These are phyloP conservation scores for Stagonosporopsis rhizophila DNA, from an alignment of 2,329 filamentous ascomycete genomes.

Conservation along the genomic window DNA sequence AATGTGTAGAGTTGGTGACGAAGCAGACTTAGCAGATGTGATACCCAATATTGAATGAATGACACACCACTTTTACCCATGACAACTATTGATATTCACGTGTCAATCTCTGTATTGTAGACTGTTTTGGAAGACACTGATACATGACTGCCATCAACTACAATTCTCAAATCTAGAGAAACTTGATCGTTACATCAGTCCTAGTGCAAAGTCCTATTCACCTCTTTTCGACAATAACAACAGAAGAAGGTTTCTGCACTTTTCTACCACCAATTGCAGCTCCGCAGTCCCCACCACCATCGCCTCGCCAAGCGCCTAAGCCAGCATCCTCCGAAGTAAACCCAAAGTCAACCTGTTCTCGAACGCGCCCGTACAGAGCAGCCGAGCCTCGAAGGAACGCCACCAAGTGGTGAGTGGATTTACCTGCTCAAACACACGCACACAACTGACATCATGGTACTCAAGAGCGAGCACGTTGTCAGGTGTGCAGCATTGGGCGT, in stretches of 20 bases:
- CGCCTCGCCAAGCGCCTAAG: constrained; percentile 5
- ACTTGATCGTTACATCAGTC: too few relatives aligned
- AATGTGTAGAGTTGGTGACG: not conserved
- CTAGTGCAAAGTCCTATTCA: too few relatives aligned
- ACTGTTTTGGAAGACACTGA: too few relatives aligned
- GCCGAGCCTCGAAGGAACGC: constrained; percentile 2
- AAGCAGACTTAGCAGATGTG: not conserved
- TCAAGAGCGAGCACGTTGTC: not conserved
- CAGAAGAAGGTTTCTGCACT: too few relatives aligned
- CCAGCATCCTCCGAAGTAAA: not conserved
- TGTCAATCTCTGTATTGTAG: constrained; percentile 4
- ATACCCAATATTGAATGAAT: constrained; percentile 10
- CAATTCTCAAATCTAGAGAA: too few relatives aligned
- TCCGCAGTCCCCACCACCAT: too few relatives aligned
- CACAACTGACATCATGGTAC: not conserved
- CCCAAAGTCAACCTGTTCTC: not conserved
- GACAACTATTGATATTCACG: constrained; percentile 1
- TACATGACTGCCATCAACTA: constrained; percentile 6
- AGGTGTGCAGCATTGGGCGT: not conserved
- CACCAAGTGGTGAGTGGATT: not conserved
- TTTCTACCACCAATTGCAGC: too few relatives aligned
- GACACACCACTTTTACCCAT: not conserved
- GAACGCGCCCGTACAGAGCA: not conserved
- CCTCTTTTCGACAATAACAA: too few relatives aligned
- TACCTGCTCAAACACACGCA: constrained; percentile 7